These are phyloP conservation scores for Chloranthus sessilifolius DNA, from an alignment of 164 flowering plant genomes.

Conservation along the genomic window DNA sequence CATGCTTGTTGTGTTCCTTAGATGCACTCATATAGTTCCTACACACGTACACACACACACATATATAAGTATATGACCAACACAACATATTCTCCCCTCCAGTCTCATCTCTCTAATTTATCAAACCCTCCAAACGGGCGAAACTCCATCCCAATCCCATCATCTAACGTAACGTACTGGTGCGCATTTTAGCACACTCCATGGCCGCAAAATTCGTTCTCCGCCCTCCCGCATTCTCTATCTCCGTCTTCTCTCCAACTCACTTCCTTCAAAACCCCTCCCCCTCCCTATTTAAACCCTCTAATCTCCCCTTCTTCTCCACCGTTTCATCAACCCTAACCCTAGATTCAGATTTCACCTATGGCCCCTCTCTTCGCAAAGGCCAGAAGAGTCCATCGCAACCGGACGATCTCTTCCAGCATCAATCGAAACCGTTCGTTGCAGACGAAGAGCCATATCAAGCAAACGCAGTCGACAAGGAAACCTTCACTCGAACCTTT, in stretches of 20 bases:
- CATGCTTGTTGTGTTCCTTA: too few relatives aligned
- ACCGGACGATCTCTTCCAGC: not conserved
- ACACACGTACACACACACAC: too few relatives aligned
- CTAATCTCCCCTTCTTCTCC: constrained; percentile 14
- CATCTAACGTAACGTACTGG: too few relatives aligned
- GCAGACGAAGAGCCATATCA: constrained; percentile 1
- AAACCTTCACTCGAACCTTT: constrained; percentile 56
- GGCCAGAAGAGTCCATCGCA: constrained; percentile 28
- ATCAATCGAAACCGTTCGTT: not conserved
- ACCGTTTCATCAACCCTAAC: constrained; percentile 17
- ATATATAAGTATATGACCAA: too few relatives aligned
- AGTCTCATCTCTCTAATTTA: too few relatives aligned
- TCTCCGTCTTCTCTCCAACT: constrained; percentile 9
- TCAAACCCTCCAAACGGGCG: too few relatives aligned
- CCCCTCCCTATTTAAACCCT: not conserved
- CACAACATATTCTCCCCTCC: too few relatives aligned
- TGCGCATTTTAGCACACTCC: too few relatives aligned
- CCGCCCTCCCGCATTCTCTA: constrained; percentile 24
- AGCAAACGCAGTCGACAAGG: constrained; percentile 33
- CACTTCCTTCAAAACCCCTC: not conserved
- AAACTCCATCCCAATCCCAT: too few relatives aligned
- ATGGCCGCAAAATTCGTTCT: constrained; percentile 38
- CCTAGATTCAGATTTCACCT: constrained; percentile 17
- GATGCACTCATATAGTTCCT: too few relatives aligned
- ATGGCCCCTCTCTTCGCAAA: constrained; percentile 82